Evolutionary conservation across 768 basidiomycete species (phyloP).

Genomic region (Pholiota molesta): DNA sequence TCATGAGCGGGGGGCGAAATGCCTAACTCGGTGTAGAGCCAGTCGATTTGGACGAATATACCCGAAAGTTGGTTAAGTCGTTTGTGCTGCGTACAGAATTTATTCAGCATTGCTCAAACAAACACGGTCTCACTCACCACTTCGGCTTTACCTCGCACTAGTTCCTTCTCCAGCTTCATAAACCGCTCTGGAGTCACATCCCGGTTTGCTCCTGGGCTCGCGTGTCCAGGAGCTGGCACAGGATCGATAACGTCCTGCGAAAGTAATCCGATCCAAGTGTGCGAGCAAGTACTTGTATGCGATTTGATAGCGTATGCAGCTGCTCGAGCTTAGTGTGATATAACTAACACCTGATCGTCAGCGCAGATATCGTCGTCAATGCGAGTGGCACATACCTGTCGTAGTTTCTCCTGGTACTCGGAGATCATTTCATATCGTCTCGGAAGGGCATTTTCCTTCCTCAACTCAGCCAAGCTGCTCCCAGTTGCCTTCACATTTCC

Average conservation of each 20-base stretch:
- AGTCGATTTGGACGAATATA: slow-evolving; percentile 77
- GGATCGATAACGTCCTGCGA: slow-evolving; percentile 56
- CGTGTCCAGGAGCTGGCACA: slow-evolving; percentile 40
- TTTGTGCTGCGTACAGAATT: slow-evolving; percentile 50
- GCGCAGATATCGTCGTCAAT: neutral
- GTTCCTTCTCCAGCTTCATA: slow-evolving; percentile 79
- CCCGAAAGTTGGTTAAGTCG: slow-evolving; percentile 65
- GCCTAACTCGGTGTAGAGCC: slow-evolving; percentile 82
- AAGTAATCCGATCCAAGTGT: slow-evolving; percentile 67
- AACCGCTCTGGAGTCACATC: slow-evolving; percentile 86
- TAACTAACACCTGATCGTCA: slow-evolving; percentile 38
- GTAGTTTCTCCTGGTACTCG: slow-evolving; percentile 75
- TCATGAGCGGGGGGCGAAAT: slow-evolving; percentile 62
- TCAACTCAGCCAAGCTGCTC: slow-evolving; percentile 65
- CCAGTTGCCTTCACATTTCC: slow-evolving; percentile 70
- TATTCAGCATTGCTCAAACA: neutral
- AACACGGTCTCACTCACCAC: slow-evolving; percentile 53
- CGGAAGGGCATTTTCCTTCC: slow-evolving; percentile 75
- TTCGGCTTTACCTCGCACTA: slow-evolving; percentile 85
- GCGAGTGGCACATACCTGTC: slow-evolving; percentile 69
- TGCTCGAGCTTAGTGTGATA: slow-evolving; percentile 83
- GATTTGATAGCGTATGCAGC: slow-evolving; percentile 68
- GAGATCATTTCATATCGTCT: slow-evolving; percentile 67
- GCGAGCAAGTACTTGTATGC: slow-evolving; percentile 58
- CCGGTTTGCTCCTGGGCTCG: slow-evolving; percentile 46